Percentiles rank a stretch among this genome's conserved stretches.
Evolutionary conservation across 345 rosid species (phyloP).

Genomic region (Cochlearia excelsa): DNA sequence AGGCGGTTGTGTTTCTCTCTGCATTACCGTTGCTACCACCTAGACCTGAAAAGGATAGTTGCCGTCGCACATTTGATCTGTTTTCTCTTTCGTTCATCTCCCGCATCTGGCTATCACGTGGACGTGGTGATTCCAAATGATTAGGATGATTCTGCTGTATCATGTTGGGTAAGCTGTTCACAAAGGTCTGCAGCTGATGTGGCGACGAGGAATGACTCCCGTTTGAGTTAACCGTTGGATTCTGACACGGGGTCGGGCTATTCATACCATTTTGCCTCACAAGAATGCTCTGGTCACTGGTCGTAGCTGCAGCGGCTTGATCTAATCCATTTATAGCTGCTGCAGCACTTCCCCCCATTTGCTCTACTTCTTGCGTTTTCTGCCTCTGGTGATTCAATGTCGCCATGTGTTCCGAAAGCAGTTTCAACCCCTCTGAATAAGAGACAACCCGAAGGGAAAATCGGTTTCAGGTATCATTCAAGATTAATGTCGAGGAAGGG

Average conservation of each 20-base stretch:
- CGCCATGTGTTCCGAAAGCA: conserved; percentile 22
- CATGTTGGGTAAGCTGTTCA: conserved; percentile 12
- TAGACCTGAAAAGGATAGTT: conserved; percentile 29
- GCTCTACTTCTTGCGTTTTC: conserved; percentile 35
- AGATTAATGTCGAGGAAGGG: conserved; percentile 1
- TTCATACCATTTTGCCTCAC: conserved; percentile 36
- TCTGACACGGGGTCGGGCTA: conserved; percentile 16
- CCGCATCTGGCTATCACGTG: conserved; percentile 26
- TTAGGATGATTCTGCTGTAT: conserved; percentile 30
- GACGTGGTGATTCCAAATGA: conserved; percentile 25
- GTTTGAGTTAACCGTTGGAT: conserved; percentile 16
- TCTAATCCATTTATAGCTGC: conserved; percentile 34
- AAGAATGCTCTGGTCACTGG: conserved; percentile 39
- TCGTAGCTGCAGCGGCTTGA: conserved; percentile 32
- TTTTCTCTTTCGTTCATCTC: conserved; percentile 11
- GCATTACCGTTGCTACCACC: conserved; percentile 26
- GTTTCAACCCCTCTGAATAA: conserved; percentile 32
- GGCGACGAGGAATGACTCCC: conserved; percentile 25
- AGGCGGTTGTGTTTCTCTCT: conserved; percentile 30
- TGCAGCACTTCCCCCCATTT: conserved; percentile 12
- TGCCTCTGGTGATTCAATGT: conserved; percentile 29
- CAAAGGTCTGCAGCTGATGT: conserved; percentile 28
- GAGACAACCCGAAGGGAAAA: not conserved
- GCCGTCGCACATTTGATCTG: conserved; percentile 15
- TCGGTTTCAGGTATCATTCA: not conserved